phyloP scores from a whole-genome alignment of 1,284 basidiomycete genomes.

The Grifola frondosa region DNA sequence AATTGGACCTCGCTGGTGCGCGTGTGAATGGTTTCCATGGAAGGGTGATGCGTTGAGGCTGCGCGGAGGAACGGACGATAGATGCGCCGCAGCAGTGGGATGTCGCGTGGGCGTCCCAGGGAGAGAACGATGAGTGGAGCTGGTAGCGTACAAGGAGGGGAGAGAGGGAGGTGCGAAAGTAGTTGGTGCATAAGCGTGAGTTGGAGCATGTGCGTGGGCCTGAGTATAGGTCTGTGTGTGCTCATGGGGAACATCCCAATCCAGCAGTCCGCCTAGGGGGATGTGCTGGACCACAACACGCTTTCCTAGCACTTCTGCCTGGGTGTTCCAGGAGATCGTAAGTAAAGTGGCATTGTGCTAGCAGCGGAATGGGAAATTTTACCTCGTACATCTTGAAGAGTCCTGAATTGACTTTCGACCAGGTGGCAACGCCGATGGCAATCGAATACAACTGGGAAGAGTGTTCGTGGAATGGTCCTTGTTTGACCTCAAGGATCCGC shows the following conservation, averaged over 20 bases:
- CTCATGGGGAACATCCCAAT: constrained; percentile 49
- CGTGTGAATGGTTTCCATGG: neutral
- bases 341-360: neutral
- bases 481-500: constrained; percentile 80
- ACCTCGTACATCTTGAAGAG: constrained; percentile 95
- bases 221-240: constrained; percentile 2
- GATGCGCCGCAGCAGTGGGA: constrained; percentile 1
- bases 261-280: constrained; percentile 78
- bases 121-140: constrained; percentile 21
- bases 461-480: constrained; percentile 88
- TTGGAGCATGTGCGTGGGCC: neutral
- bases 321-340: neutral
- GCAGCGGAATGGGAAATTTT: constrained; percentile 20
- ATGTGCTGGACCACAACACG: constrained; percentile 97
- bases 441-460: constrained; percentile 90
- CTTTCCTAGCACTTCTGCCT: constrained; percentile 93
- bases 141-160: neutral
- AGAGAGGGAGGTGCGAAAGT: neutral
- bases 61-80: neutral
- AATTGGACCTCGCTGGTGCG: constrained; percentile 10
- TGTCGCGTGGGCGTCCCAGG: constrained; percentile 9
- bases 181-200: neutral
- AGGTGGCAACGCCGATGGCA: constrained; percentile 80
- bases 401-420: constrained; percentile 88
- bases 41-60: constrained; percentile 1